Evolutionary conservation across 441 rosid species (phyloP).

Genomic region (Adansonia rubrostipa): DNA sequence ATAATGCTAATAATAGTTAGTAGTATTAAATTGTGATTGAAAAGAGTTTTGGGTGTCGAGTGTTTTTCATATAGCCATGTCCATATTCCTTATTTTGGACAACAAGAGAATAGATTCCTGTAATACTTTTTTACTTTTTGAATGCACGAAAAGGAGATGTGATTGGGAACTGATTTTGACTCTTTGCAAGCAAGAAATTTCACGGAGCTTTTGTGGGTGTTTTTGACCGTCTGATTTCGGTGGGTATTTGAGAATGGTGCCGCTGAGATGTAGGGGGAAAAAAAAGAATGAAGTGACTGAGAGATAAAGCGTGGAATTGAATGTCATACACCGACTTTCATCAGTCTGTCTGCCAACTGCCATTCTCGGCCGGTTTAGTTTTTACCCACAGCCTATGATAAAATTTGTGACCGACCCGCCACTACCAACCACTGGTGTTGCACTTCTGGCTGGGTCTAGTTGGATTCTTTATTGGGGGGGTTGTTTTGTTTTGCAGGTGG

Average conservation of each 20-base stretch:
- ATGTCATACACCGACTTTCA: too few species aligned
- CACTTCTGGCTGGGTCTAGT: background rate
- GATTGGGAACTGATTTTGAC: background rate
- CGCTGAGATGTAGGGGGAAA: background rate
- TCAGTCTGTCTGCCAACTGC: background rate
- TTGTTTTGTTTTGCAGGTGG: background rate
- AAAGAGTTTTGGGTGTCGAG: too few species aligned
- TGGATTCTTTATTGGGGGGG: background rate
- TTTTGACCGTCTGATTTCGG: background rate
- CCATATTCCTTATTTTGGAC: too few species aligned
- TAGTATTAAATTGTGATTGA: too few species aligned
- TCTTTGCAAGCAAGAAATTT: background rate
- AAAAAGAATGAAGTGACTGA: too few species aligned
- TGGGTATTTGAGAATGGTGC: background rate
- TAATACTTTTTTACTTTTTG: background rate
- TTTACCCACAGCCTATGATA: constrained; percentile 1
- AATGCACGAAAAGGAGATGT: background rate
- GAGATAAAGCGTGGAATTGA: too few species aligned
- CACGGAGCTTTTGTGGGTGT: background rate
- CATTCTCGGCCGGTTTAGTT: background rate
- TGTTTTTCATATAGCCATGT: too few species aligned
- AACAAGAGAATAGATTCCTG: too few species aligned
- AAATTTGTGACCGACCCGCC: constrained; percentile 11
- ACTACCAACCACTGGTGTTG: background rate
- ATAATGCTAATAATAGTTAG: background rate